Evolutionary conservation across 2,329 filamentous ascomycete species (phyloP), one percentile per base, ranked within the genome.

Genomic region (Grosmannia serpens): DNA sequence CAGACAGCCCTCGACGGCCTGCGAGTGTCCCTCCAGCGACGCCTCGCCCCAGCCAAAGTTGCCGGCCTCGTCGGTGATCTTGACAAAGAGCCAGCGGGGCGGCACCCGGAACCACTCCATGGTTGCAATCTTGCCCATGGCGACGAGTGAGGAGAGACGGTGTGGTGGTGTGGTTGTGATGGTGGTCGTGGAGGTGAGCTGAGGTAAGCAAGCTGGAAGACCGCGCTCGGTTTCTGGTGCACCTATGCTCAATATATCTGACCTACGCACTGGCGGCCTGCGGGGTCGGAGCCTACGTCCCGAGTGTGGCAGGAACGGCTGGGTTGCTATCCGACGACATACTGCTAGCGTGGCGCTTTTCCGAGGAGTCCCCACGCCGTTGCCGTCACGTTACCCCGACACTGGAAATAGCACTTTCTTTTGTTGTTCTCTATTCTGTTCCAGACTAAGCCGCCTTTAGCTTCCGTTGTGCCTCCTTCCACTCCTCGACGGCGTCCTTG

Each of bases 41-140:
- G 80, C 83, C 68, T 87, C 84, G 29, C 84, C 84, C 84, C 84
- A 87, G 27, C 84, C 84, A 63, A 74, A 73, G 46, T 78, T 73
- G 9, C 78, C 82, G 8, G 77, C 74, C 49, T 80, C 78, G 65
- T 87, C 83, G 8, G 77, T 81, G 61, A 87, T 77, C 67, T 87
- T 87, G 65, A 87, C 83, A 63, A 87, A 86, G 1, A 87, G 76
- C 84, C 84, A 87, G 55, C 84, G 74, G 27, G 84, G 84, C 60
- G 81, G 80, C 33, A 87, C 81, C 38, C 83, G 79, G 68, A 87
- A 87, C 66, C 85, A 85, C 66, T 86, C 82, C 31, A 87, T 80
- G 13, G 68, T 74, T 61, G 78, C 77, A 65, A 87, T 86, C 26
- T 61, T 62, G 26, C 57, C 59, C 64, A 65, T 65, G 33, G n/a